Evolutionary conservation across 2,329 filamentous ascomycete species (phyloP).

Genomic region (Curvularia lunata): DNA sequence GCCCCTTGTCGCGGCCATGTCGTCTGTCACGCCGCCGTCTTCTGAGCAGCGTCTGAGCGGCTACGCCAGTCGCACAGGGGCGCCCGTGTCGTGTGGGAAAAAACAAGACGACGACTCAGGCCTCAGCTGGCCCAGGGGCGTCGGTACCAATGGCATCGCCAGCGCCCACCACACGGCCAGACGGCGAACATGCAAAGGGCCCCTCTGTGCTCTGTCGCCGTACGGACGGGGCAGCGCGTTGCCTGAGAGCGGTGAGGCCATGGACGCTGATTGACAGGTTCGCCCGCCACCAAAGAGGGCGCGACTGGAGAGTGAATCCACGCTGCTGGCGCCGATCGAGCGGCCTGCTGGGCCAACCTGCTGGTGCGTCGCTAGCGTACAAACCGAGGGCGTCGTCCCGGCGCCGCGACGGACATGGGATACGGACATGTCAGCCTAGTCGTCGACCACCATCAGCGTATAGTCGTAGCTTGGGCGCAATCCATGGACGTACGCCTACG

Average conservation of each 20-base stretch:
- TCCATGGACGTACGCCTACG: conserved; percentile 28
- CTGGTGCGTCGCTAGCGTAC: conserved; percentile 35
- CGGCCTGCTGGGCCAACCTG: conserved; percentile 17
- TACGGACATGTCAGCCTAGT: conserved; percentile 23
- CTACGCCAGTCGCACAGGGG: conserved; percentile 29
- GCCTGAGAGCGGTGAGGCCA: conserved; percentile 31
- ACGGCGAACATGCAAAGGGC: conserved; percentile 17
- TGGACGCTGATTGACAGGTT: conserved; percentile 17
- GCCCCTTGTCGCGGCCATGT: no score
- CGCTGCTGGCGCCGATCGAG: conserved; percentile 38
- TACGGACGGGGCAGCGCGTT: conserved; percentile 15
- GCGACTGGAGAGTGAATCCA: conserved; percentile 22
- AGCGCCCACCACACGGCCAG: conserved; percentile 20
- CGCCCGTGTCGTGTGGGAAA: conserved; percentile 12
- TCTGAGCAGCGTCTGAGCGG: conserved; percentile 20
- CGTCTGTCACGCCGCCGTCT: no score
- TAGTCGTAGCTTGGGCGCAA: conserved; percentile 14
- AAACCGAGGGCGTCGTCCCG: conserved; percentile 43
- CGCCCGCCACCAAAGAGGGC: conserved; percentile 7
- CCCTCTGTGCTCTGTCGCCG: neutral
- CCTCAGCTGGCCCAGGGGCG: conserved; percentile 21
- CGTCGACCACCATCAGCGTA: conserved; percentile 21
- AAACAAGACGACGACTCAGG: conserved; percentile 23
- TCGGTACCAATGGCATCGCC: conserved; percentile 29
- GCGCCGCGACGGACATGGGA: conserved; percentile 38